These are phyloP conservation scores for Trametes polyzona DNA, from an alignment of 1,284 basidiomycete genomes.

Conservation along the genomic window DNA sequence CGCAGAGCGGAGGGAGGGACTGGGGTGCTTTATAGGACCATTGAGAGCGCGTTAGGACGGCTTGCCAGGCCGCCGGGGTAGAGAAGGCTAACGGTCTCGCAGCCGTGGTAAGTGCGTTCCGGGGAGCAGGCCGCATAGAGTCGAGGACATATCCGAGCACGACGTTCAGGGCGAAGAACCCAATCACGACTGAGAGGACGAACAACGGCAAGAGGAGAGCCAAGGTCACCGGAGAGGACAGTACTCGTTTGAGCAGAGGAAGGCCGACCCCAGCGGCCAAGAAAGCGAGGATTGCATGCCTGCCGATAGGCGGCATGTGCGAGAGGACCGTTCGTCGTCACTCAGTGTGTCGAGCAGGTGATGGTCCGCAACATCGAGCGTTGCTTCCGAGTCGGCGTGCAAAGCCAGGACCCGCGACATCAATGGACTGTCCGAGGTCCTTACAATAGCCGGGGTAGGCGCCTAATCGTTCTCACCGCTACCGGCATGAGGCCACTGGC, in stretches of 20 bases:
- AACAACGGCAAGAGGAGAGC: conserved; percentile 66
- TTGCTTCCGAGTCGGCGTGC: not conserved
- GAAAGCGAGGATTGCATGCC: conserved; percentile 22
- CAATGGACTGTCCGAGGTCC: not conserved
- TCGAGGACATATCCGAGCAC: conserved; percentile 63
- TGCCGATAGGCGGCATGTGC: conserved; percentile 26
- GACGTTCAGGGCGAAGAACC: conserved; percentile 57
- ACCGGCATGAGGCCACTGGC: not conserved
- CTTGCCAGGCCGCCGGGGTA: conserved; percentile 91
- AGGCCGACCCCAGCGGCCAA: conserved; percentile 52
- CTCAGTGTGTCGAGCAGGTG: not conserved
- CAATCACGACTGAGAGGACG: conserved; percentile 50
- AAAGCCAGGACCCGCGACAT: not conserved
- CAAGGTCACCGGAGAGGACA: conserved; percentile 67
- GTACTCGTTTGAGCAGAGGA: conserved; percentile 54
- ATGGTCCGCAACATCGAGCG: not conserved
- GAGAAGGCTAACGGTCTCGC: conserved; percentile 81
- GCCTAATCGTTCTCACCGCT: not conserved
- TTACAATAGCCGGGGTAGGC: too few species aligned
- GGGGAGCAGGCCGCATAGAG: conserved; percentile 37
- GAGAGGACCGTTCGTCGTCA: not conserved
- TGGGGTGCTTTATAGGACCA: conserved; percentile 78
- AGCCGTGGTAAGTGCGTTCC: conserved; percentile 49
- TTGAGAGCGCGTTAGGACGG: conserved; percentile 78
- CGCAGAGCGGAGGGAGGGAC: conserved; percentile 62